Percentiles rank a stretch among this genome's conserved stretches.
Evolutionary conservation across 139 green algal genomes (phyloP).

Genomic region (Haematococcus lacustris): DNA sequence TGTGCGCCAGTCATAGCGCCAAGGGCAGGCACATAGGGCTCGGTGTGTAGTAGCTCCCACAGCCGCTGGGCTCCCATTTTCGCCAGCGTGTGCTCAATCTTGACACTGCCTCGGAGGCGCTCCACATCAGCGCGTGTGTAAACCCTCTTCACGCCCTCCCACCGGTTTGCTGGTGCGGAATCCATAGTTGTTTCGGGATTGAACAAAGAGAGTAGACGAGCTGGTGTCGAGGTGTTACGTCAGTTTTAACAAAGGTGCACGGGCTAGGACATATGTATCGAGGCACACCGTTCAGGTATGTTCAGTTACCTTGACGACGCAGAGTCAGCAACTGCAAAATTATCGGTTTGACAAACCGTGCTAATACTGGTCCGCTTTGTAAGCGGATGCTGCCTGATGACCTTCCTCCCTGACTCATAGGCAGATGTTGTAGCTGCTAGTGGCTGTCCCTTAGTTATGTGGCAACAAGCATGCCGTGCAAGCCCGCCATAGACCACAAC

Average conservation of each 20-base stretch:
- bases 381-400: too few species aligned
- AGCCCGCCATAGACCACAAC: too few species aligned
- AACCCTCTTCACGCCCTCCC: constrained; percentile 30
- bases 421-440: too few species aligned
- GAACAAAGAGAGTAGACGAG: not conserved
- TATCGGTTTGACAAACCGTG: too few species aligned
- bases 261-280: not conserved
- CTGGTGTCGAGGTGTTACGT: not conserved
- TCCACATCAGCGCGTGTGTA: constrained; percentile 54
- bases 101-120: constrained; percentile 57
- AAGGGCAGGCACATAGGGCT: constrained; percentile 67
- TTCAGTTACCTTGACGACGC: too few species aligned
- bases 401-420: too few species aligned
- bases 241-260: not conserved
- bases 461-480: too few species aligned
- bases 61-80: constrained; percentile 59
- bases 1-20: constrained; percentile 66
- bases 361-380: too few species aligned
- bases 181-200: constrained; percentile 2
- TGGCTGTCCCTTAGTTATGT: too few species aligned
- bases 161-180: constrained; percentile 15
- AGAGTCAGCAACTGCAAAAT: too few species aligned
- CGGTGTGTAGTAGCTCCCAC: constrained; percentile 63
- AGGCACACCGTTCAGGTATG: not conserved
- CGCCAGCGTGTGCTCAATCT: constrained; percentile 67